Base-by-base conservation (phyloP, 2,329 filamentous ascomycete genomes). In the Fusarium odoratissimum region DNA sequence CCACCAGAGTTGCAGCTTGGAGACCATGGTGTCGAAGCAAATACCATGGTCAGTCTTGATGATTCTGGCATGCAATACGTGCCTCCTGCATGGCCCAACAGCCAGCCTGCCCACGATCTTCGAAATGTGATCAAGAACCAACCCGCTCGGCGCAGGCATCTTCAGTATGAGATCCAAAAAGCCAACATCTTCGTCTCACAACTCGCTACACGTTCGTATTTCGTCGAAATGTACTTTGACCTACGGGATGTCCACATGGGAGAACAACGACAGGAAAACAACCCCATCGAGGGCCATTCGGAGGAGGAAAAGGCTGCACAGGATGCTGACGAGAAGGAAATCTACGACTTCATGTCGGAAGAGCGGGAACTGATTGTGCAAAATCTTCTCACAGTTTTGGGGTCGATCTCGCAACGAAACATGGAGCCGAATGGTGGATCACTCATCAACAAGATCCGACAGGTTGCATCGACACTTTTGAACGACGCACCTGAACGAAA, bases 141-240 rank as follows among this genome's bases (percentile, higher is more conserved):
- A 31, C 85, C 87, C 3, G 79, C 83, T 31, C 84, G 85, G 6
- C 86, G 89, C 5, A 86, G 89, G 3, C 84, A 87, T 61, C 80
- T 95, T 8, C 93, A 96, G 78, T 94, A 91, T 73, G 95, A 97
- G 82, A 96, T 97, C 35, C 94, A 97, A 80, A 97, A 97, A 79
- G 93, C 94, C 11, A 97, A 97, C 80, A 93, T 97, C 42, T 94
- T 95, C 78, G 90, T 91, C 5, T 95, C 92, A 10, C 92, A 95
- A 76, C 85, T 97, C 14, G 91, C 91, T 5, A 97, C 94, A 0
- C 88, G 95, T 30, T 95, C 93, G 0, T 95, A 94, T 79, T 90
- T 95, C 63, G 93, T 97, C 1, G 94, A 97, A 80, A 92, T 95
- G 72, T 97, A 95, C 82, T 94, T 94, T 80, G 91, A 91, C 75